These are phyloP conservation scores for Acer yangbiense DNA, from an alignment of 345 rosid species.

Conservation along the genomic window DNA sequence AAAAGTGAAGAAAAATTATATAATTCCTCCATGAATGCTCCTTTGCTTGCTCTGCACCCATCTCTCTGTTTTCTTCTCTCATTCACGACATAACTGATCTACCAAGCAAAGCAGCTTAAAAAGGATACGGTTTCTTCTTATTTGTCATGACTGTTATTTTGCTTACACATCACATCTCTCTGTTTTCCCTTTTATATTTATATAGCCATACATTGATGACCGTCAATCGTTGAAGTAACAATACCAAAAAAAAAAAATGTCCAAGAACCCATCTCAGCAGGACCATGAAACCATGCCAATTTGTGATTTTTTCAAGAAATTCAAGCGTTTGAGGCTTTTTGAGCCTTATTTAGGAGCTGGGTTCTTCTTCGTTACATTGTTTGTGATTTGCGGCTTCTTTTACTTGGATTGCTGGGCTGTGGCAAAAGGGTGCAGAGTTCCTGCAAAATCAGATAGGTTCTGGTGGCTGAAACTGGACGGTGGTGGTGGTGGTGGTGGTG, in stretches of 20 bases:
- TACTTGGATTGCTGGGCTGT: constrained; percentile 67
- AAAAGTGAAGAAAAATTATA: background rate
- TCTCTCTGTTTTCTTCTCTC: constrained; percentile 7
- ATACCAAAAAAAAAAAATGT: constrained; percentile 32
- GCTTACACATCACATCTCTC: constrained; percentile 26
- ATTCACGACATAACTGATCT: constrained; percentile 30
- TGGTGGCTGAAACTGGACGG: constrained; percentile 54
- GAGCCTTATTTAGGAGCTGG: constrained; percentile 78
- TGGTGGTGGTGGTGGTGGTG: constrained; percentile 32
- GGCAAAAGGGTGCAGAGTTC: constrained; percentile 44
- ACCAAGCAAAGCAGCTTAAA: constrained; percentile 46
- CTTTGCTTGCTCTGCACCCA: constrained; percentile 41
- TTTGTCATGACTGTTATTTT: constrained; percentile 27
- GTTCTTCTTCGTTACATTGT: constrained; percentile 59
- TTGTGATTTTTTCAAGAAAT: constrained; percentile 47
- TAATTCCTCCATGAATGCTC: constrained; percentile 42
- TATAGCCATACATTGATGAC: constrained; percentile 1
- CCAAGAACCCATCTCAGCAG: constrained; percentile 42
- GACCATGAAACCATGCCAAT: constrained; percentile 45
- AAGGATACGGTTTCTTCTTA: constrained; percentile 9
- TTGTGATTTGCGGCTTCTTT: constrained; percentile 62
- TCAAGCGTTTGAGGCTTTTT: constrained; percentile 62
- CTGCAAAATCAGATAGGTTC: constrained; percentile 59
- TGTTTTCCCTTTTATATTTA: background rate
- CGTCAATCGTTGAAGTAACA: background rate